Conservation (phyloP, 2,329 filamentous ascomycete genomes). For the Massarina eburnea region DNA sequence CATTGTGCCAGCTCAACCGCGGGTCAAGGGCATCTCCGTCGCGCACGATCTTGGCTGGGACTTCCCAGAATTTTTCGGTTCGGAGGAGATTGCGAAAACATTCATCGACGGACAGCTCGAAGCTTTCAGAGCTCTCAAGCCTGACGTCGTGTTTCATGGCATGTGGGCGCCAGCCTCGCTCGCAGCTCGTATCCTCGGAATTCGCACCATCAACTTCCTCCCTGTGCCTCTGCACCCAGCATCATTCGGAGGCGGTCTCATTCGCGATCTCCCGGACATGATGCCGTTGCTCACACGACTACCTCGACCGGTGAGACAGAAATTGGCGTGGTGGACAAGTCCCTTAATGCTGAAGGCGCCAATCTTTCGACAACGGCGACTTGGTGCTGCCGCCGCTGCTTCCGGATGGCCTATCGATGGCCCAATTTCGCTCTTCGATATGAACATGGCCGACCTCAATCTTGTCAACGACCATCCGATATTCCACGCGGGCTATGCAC, state of each 20-base stretch:
- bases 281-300: conserved; percentile 35
- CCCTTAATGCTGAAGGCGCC: conserved; percentile 33
- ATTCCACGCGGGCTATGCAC: conserved; percentile 33
- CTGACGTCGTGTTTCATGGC: conserved; percentile 38
- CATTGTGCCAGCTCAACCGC: conserved; percentile 33
- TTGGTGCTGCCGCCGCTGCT: conserved; percentile 31
- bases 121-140: conserved; percentile 29
- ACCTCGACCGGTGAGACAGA: conserved; percentile 29
- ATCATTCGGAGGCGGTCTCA: conserved; percentile 31
- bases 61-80: conserved; percentile 38
- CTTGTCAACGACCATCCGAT: conserved; percentile 36
- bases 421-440: conserved; percentile 36
- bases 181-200: conserved; percentile 31
- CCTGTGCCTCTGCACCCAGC: conserved; percentile 33
- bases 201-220: conserved; percentile 37
- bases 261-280: conserved; percentile 35
- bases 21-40: conserved; percentile 33
- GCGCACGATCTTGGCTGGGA: conserved; percentile 38
- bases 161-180: conserved; percentile 39
- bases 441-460: conserved; percentile 40
- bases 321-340: conserved; percentile 29
- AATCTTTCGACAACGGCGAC: conserved; percentile 34
- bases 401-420: conserved; percentile 32
- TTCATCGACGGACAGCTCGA: conserved; percentile 37
- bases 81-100: conserved; percentile 30